A percentile compares a stretch with the other conserved stretches of the same genome.
These are phyloP conservation scores for Uromyces viciae-fabae DNA, from an alignment of 1,284 basidiomycete genomes.

Conservation along the genomic window DNA sequence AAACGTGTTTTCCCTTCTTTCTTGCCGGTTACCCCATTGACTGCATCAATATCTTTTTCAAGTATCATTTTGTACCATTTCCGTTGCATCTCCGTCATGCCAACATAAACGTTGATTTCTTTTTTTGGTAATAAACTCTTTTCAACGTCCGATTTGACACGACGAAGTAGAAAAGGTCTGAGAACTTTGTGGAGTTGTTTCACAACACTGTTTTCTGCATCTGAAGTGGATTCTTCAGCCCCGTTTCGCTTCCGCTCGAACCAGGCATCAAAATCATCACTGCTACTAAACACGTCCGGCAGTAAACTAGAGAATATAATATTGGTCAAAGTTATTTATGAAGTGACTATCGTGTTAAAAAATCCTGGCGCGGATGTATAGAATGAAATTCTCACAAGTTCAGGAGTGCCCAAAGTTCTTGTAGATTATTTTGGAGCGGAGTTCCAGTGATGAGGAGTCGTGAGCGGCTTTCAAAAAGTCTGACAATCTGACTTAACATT, in stretches of 20 bases:
- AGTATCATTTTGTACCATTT: slow-evolving; percentile 83
- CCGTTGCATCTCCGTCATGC: slow-evolving; percentile 94
- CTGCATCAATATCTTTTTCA: slow-evolving; percentile 98
- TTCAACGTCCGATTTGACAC: slow-evolving; percentile 97
- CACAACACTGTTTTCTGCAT: slow-evolving; percentile 65
- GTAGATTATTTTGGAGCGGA: slow-evolving; percentile 93
- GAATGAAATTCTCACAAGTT: slow-evolving; percentile 63
- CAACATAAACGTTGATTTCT: slow-evolving; percentile 98
- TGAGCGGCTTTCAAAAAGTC: slow-evolving; percentile 81
- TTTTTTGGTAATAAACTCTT: slow-evolving; percentile 95
- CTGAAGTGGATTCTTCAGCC: slow-evolving; percentile 14
- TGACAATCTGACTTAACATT: slow-evolving; percentile 89
- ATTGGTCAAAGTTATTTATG: neutral
- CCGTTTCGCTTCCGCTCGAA: slow-evolving; percentile 62
- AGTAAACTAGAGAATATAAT: slow-evolving; percentile 18
- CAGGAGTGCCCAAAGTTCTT: slow-evolving; percentile 90
- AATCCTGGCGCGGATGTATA: slow-evolving; percentile 52
- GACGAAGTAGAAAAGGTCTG: slow-evolving; percentile 84
- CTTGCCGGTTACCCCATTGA: slow-evolving; percentile 88
- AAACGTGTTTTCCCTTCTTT: slow-evolving; percentile 97
- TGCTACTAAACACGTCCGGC: slow-evolving; percentile 58
- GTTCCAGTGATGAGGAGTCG: slow-evolving; percentile 94
- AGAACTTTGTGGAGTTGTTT: slow-evolving; percentile 97
- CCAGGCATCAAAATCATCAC: slow-evolving; percentile 65
- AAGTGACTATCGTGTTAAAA: neutral